These are phyloP conservation scores for Gnomoniopsis smithogilvyi DNA, from an alignment of 2,329 filamentous ascomycete species.

Conservation along the genomic window DNA sequence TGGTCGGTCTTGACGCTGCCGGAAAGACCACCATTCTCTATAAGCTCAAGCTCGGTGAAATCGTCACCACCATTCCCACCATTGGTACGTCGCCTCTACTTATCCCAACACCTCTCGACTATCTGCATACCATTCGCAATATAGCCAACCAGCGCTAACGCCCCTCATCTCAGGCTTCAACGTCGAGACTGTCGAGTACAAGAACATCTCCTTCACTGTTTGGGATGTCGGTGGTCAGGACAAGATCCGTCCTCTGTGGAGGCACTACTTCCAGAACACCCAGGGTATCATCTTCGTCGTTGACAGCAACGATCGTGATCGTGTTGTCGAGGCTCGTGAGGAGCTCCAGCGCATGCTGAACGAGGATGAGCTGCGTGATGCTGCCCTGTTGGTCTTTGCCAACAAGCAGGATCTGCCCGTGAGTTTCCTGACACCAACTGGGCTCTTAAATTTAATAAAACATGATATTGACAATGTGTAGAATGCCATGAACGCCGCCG, in stretches of 20 bases:
- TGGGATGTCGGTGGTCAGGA: constrained; percentile 99
- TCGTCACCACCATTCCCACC: constrained; percentile 98
- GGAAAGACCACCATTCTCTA: constrained; percentile 99
- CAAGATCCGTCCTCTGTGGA: constrained; percentile 99
- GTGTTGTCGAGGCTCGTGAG: constrained; percentile 94
- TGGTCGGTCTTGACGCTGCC: constrained; percentile 98
- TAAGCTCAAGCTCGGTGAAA: constrained; percentile 99
- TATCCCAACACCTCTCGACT: not conserved
- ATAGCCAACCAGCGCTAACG: constrained; percentile 22
- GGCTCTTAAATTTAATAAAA: not conserved
- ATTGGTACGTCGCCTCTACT: constrained; percentile 64
- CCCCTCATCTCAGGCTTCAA: constrained; percentile 72
- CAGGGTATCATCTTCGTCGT: constrained; percentile 99
- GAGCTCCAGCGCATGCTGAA: constrained; percentile 98
- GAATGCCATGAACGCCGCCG: constrained; percentile 99
- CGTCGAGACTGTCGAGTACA: constrained; percentile 99
- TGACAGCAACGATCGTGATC: constrained; percentile 97
- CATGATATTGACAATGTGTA: constrained; percentile 38
- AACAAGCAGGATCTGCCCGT: constrained; percentile 99
- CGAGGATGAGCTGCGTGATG: constrained; percentile 97
- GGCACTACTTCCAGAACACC: constrained; percentile 99
- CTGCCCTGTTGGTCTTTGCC: constrained; percentile 93
- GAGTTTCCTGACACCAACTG: constrained; percentile 35
- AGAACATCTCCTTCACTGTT: constrained; percentile 99
- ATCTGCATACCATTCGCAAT: not conserved